Conservation (phyloP, 2,329 filamentous ascomycete species). For the Fusarium lyarnte region DNA sequence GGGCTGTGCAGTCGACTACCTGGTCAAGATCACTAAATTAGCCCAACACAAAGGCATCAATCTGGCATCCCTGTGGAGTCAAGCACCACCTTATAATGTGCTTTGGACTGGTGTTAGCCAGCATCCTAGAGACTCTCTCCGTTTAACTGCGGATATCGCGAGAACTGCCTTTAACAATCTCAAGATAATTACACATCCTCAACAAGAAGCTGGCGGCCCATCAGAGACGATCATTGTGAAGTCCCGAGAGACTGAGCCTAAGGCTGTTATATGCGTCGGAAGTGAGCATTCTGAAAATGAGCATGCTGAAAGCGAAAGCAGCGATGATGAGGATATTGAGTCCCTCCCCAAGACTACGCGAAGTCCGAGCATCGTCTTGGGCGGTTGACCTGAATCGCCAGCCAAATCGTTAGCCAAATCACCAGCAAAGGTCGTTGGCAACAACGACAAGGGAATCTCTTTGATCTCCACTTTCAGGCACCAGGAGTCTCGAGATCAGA, state of each 20-base stretch:
- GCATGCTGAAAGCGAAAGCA: background rate
- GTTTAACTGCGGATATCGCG: background rate
- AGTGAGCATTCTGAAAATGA: background rate
- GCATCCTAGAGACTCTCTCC: background rate
- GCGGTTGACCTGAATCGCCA: background rate
- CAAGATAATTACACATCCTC: background rate
- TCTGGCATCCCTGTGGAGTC: background rate
- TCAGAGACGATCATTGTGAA: background rate
- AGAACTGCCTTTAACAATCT: fast-evolving
- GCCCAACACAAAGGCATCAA: background rate
- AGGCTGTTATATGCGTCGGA: background rate
- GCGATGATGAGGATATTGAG: background rate
- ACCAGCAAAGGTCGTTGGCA: background rate
- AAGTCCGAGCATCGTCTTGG: background rate
- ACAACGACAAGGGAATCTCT: background rate
- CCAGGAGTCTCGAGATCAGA: background rate
- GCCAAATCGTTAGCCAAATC: background rate
- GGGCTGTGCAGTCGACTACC: fast-evolving
- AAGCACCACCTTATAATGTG: background rate
- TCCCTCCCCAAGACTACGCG: fast-evolving
- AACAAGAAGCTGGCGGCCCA: background rate
- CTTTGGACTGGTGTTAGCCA: background rate
- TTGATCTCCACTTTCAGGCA: fast-evolving
- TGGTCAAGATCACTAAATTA: background rate
- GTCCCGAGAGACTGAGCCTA: background rate